Evolutionary conservation across 1,284 basidiomycete genomes (phyloP), one percentile per base, ranked within the genome.

Genomic region (Ustilago vetiveriae): DNA sequence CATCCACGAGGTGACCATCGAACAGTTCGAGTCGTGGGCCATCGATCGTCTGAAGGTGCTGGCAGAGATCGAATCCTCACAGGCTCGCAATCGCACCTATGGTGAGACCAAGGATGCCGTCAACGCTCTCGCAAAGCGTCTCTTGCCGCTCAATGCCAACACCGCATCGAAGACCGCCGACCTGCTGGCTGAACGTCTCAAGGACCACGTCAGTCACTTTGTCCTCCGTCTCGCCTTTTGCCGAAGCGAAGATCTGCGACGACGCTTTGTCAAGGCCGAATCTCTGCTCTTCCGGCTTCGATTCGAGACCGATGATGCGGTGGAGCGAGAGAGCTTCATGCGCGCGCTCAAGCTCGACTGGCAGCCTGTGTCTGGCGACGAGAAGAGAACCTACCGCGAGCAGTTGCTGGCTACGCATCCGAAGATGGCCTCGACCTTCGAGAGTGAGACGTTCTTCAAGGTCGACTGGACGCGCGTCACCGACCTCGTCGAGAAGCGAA

Each of bases 201-300:
- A 87, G 72, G 96, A 99, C 82, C 91, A 94, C 79, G 86, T 97
- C 27, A 90, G 93, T 17, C 96, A 99, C 84, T 98, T 94, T 84
- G 92, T 98, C 3, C 85, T 98, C 59, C 85, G 96, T 39, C 86
- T 99, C 35, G 94, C 96, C 2, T 98, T 99, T 83, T 96, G 94
- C 83, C 88, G 92, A 55, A 93, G 93, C 41, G 94, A 97, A 73
- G 96, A 99, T 60, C 85, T 99, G 32, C 86, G 95, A 48, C 85
- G 89, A 44, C 87, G 95, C 36, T 99, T 97, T 78, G 85, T 97
- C 53, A 92, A 92, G 74, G 91, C 92, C 6, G 96, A 99, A 84
- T 86, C 88, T 1, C 88, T 88, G 1, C 84, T 98, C 14, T 98
- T 98, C 84, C 88, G 86, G 66, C 84, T 94, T 44, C 88, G 94